These are phyloP conservation scores for Schwanniomyces sp. DNA, from an alignment of 805 yeast species.

Conservation along the genomic window DNA sequence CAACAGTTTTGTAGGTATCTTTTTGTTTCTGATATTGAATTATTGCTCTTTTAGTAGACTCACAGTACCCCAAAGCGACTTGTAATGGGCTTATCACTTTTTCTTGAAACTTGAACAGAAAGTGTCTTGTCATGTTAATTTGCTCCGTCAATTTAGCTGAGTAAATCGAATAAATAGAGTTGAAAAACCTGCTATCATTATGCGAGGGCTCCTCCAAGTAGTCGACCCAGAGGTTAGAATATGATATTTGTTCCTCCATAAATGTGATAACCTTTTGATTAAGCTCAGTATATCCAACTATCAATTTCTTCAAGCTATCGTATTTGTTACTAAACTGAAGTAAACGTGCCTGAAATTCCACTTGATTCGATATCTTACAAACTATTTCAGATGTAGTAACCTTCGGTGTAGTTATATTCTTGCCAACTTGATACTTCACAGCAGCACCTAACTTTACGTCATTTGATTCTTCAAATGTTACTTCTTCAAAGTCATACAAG, in stretches of 20 bases:
- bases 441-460: slow-evolving; percentile 9
- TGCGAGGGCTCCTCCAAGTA: slow-evolving; percentile 3
- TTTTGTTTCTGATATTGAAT: slow-evolving; percentile 4
- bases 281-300: neutral
- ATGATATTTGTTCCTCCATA: slow-evolving; percentile 2
- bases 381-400: no score
- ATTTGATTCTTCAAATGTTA: slow-evolving; percentile 7
- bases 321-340: slow-evolving; percentile 5
- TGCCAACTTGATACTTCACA: neutral
- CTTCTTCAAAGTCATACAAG: slow-evolving; percentile 3
- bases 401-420: no score
- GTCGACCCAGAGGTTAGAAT: slow-evolving; percentile 8
- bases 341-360: neutral
- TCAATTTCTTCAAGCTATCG: slow-evolving; percentile 1
- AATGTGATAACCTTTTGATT: slow-evolving; percentile 1
- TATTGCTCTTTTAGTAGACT: slow-evolving; percentile 4
- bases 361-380: neutral
- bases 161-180: slow-evolving; percentile 8
- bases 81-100: slow-evolving; percentile 3
- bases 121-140: slow-evolving; percentile 1
- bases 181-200: slow-evolving; percentile 3
- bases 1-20: slow-evolving; percentile 3
- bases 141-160: slow-evolving; percentile 6
- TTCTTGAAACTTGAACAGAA: slow-evolving; percentile 4
- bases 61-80: slow-evolving; percentile 7